Conservation (phyloP, 805 yeast genomes). For the Dipodascopsis uninucleata region DNA sequence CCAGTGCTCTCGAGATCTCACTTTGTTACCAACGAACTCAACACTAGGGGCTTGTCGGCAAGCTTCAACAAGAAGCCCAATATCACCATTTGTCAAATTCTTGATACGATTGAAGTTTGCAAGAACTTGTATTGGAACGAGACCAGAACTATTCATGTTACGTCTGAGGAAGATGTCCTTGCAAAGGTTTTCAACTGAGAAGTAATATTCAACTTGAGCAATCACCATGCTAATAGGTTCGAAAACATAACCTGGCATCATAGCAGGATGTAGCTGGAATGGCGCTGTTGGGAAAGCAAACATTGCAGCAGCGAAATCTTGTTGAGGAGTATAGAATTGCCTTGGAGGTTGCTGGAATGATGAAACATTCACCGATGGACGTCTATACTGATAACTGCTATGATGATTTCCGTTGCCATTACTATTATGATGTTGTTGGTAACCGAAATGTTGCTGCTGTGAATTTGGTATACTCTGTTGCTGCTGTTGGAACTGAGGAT, state of each 20-base stretch:
- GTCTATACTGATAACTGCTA: constrained; percentile 16
- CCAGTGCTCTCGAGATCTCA: constrained; percentile 58
- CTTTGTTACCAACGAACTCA: constrained; percentile 50
- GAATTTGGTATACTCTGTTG: constrained; percentile 12
- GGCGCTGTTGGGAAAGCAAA: constrained; percentile 14
- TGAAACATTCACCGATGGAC: constrained; percentile 20
- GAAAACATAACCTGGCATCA: constrained; percentile 12
- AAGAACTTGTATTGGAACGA: constrained; percentile 59
- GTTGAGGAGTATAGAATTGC: constrained; percentile 19
- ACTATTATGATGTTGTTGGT: constrained; percentile 8
- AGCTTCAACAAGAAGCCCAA: constrained; percentile 52
- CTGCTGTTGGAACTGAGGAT: constrained; percentile 21
- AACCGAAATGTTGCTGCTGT: constrained; percentile 14
- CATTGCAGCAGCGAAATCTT: constrained; percentile 21
- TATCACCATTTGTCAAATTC: constrained; percentile 56
- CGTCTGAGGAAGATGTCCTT: constrained; percentile 80
- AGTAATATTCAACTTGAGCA: constrained; percentile 63
- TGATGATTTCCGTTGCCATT: too few species aligned
- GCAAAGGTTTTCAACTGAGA: constrained; percentile 79
- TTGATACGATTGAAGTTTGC: constrained; percentile 74
- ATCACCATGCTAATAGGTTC: constrained; percentile 20
- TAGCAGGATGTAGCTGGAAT: constrained; percentile 9
- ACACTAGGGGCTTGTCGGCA: constrained; percentile 51
- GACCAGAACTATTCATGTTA: constrained; percentile 75
- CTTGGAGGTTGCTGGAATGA: constrained; percentile 20